Evolutionary conservation across 1,139 yeast species (phyloP), one percentile per base, ranked within the genome.

Genomic region (Sugiyamaella xylanicola): DNA sequence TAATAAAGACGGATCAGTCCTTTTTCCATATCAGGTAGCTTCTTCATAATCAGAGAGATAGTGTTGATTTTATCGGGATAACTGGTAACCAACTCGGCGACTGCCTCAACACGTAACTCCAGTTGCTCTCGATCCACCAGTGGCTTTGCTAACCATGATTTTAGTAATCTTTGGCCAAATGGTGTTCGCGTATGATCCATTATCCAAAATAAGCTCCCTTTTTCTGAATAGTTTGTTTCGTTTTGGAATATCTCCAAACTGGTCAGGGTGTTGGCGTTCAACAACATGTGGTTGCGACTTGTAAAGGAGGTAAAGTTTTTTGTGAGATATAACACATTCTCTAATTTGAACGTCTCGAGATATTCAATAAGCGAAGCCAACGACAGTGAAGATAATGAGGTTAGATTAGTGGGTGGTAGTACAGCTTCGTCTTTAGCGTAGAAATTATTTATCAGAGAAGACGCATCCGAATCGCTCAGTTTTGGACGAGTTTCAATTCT

Each of bases 191-290:
- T 88, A 60, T 86, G 92, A 68, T 92, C 88, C 59, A 93, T 67
- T 1, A 89, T 74, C 90, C 93, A 87, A 15, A 87, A 71, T 16
- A 93, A 72, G 0, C 97, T 83, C 0, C 97, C 98, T 35, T 76
- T 73, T 5, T 74, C 75, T 1, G 79, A 73, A 16, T 72, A 70
- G 59, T 84, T 83, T 0, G 93, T 82, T 1, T 78, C 73, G 64
- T 88, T 88, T 40, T 75, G 75, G 63, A 89, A 89, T 0, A 93
- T 78, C 65, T 93, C 97, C 22, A 93, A 72, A 41, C 87, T 82
- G 35, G 79, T 77, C 4, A 93, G 64, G 0, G 96, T 83, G 61
- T 81, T 83, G 1, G 87, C 82, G 41, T 88, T 85, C 32, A 93
- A 70, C 1, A 82, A 70, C 95, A 92, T 88, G 59, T 78, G 78